Base-by-base conservation (phyloP, 1,139 yeast species). In the Nakaseomyces kungkrabaensis region DNA sequence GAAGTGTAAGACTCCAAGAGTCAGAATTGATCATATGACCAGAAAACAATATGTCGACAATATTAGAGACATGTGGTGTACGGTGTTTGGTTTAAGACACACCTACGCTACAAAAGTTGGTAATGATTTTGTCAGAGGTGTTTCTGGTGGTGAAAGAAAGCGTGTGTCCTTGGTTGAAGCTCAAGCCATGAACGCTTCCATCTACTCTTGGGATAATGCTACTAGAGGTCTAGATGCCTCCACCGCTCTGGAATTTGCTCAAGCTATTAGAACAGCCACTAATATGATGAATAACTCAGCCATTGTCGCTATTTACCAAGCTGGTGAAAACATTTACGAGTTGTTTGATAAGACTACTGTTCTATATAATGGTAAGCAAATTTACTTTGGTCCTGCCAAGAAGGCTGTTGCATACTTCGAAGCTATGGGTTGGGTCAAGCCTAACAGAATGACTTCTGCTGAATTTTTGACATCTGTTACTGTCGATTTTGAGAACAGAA, bases 211-310 rank as follows among this genome's bases (percentile, higher is more conserved):
- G 85, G 89, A 82, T 70, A 82, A 82, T 60, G 82, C 87, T n/a
- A 82, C 88, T n/a, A 73, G 87, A 67, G 88, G 88, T 62, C 72
- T 82, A 53, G 88, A 82, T 69, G 81, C 88, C 25, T 79, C 86
- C 7, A 81, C 88, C 24, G 88, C 88, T 27, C 72, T 82, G 57
- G 87, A 81, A 60, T 82, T 76, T 60, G 72, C 78, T 24, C 77
- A 74, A 61, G 83, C 85, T 48, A 72, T 82, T 43, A 77, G 84
- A 63, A 74, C 82, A 1, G 73, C 80, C 22, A 79, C 87, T 13
- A 76, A 76, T 55, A 66, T 81, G 60, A 66, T 78, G 63, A 72
- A 73, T 51, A 72, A 75, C 48, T 75, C 84, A 27, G 81, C 84
- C 4, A 68, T 82, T 50, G 81, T 81, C 48, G 77, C 84, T 48